Conservation (phyloP, 129 eudicot genomes). For the Pittosporum tobira region DNA sequence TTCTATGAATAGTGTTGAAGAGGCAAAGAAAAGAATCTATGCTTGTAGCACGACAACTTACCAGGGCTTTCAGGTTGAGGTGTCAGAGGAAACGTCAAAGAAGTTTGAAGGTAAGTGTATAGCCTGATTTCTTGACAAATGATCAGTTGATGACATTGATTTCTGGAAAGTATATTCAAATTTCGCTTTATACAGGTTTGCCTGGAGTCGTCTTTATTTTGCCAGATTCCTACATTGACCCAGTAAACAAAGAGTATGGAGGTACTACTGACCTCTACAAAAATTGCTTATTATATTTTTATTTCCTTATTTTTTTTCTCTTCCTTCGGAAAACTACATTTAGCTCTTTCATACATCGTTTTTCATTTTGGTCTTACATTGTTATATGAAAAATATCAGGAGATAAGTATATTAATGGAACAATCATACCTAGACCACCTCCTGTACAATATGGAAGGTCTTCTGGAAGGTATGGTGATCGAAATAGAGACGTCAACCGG, state of each 20-base stretch:
- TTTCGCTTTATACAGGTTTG: constrained; percentile 31
- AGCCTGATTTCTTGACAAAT: background rate
- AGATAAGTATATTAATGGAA: constrained; percentile 87
- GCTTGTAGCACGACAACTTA: constrained; percentile 94
- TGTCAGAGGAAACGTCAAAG: constrained; percentile 78
- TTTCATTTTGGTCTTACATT: background rate
- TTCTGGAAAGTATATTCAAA: constrained; percentile 1
- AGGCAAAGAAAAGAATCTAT: constrained; percentile 89
- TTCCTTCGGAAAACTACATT: background rate
- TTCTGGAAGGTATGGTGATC: constrained; percentile 40
- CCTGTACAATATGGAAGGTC: constrained; percentile 68
- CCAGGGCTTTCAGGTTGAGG: constrained; percentile 64
- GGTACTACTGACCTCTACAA: constrained; percentile 29
- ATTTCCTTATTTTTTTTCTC: background rate
- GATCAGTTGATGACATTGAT: background rate
- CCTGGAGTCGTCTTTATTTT: constrained; percentile 82
- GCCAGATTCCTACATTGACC: constrained; percentile 97
- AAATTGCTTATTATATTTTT: background rate
- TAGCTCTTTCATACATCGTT: background rate
- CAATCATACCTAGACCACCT: constrained; percentile 75
- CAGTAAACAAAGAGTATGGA: constrained; percentile 90
- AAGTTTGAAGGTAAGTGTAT: constrained; percentile 46
- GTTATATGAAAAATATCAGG: constrained; percentile 34
- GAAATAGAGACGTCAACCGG: constrained; percentile 31
- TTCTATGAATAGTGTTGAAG: constrained; percentile 57